Evolutionary conservation across 179 eudicot genomes (phyloP).

Genomic region (Vitellaria paradoxa): DNA sequence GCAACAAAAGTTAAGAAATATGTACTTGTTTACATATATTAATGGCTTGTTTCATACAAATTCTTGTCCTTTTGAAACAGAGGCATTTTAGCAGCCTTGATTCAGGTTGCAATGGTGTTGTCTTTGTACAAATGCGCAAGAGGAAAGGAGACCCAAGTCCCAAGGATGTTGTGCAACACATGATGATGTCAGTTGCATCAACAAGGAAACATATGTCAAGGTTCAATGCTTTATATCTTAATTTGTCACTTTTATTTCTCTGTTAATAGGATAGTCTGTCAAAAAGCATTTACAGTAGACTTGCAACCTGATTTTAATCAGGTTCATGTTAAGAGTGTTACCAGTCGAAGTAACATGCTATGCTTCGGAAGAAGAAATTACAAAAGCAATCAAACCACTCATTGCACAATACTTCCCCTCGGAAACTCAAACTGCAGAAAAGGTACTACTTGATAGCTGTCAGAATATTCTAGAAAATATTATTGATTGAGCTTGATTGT

Average conservation of each 20-base stretch:
- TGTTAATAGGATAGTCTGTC: neutral
- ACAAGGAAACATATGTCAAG: slow-evolving; percentile 89
- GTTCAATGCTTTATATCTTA: slow-evolving; percentile 26
- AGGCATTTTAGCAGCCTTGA: slow-evolving; percentile 79
- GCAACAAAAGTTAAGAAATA: neutral
- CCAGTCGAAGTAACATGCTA: slow-evolving; percentile 89
- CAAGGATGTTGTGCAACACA: slow-evolving; percentile 66
- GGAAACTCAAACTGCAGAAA: slow-evolving; percentile 52
- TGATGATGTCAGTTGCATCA: slow-evolving; percentile 71
- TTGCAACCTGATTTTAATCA: slow-evolving; percentile 23
- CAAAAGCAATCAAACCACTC: slow-evolving; percentile 78
- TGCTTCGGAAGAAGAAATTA: slow-evolving; percentile 91
- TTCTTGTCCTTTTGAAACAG: slow-evolving; percentile 34
- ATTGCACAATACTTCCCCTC: slow-evolving; percentile 60
- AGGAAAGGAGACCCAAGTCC: slow-evolving; percentile 85
- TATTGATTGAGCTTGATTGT: no score
- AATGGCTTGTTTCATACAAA: neutral
- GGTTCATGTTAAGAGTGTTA: slow-evolving; percentile 82
- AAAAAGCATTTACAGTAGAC: slow-evolving; percentile 2
- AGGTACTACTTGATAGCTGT: slow-evolving; percentile 40
- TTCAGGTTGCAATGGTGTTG: slow-evolving; percentile 95
- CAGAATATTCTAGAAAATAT: no score
- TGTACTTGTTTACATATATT: neutral
- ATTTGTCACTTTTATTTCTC: neutral
- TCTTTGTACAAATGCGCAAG: slow-evolving; percentile 75